Conservation (phyloP, 805 yeast genomes). For the Clavispora vitiphila region DNA sequence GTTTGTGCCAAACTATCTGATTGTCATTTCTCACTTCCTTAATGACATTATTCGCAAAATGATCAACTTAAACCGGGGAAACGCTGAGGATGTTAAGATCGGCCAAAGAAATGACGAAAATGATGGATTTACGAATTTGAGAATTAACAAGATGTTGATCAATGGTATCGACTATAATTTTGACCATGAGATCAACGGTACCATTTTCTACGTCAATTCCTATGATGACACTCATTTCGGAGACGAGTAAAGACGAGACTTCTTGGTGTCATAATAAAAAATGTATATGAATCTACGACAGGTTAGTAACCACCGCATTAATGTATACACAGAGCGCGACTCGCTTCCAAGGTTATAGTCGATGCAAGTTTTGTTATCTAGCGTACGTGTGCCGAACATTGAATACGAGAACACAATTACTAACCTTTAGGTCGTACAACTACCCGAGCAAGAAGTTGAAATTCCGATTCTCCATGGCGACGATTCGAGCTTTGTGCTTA, state of each 20-base stretch:
- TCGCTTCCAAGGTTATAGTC: neutral
- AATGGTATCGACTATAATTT: slow-evolving; percentile 31
- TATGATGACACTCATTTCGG: slow-evolving; percentile 14
- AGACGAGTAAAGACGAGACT: neutral
- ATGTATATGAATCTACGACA: neutral
- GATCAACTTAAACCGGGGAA: slow-evolving; percentile 34
- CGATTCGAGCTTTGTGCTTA: neutral
- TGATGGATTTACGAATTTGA: slow-evolving; percentile 31
- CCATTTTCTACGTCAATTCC: slow-evolving; percentile 28
- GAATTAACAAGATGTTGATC: slow-evolving; percentile 22
- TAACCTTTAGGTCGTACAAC: neutral
- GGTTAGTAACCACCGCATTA: neutral
- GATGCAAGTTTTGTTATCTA: neutral
- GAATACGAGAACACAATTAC: neutral
- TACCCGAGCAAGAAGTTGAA: neutral
- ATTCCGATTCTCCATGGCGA: neutral
- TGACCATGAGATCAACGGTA: slow-evolving; percentile 37
- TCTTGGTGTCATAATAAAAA: neutral
- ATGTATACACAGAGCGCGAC: neutral
- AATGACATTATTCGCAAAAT: slow-evolving; percentile 28
- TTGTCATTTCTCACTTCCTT: slow-evolving; percentile 31
- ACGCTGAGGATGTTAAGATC: slow-evolving; percentile 34
- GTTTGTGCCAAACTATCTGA: slow-evolving; percentile 14
- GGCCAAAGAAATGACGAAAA: slow-evolving; percentile 23
- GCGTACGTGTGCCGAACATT: neutral